Conservation (phyloP, 2,329 filamentous ascomycete species). For the Claviceps humidiphila region DNA sequence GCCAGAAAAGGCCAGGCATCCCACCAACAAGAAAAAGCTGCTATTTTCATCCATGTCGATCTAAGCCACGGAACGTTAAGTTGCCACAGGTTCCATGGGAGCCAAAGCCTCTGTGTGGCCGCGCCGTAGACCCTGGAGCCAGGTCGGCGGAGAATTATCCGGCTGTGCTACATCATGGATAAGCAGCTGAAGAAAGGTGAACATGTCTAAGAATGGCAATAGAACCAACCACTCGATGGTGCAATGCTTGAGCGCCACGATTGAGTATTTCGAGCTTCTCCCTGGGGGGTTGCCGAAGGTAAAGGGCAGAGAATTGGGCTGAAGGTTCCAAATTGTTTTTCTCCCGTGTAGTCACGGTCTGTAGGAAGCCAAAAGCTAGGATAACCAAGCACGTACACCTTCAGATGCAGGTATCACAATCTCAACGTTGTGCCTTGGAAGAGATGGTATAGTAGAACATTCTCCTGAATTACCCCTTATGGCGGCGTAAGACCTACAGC, state of each 20-base stretch:
- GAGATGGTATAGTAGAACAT: not conserved
- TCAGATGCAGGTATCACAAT: not conserved
- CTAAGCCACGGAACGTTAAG: too few species aligned
- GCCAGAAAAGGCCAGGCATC: too few species aligned
- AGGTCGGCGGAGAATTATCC: not conserved
- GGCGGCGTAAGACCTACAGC: conserved; percentile 10
- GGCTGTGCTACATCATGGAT: not conserved
- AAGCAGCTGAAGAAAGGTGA: not conserved
- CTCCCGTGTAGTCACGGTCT: not conserved
- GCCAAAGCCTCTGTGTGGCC: not conserved
- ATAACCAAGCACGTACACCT: not conserved
- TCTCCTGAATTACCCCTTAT: conserved; percentile 2
- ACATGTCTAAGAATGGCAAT: not conserved
- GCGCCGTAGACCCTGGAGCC: conserved; percentile 2
- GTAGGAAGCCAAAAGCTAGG: not conserved
- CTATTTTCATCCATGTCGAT: too few species aligned
- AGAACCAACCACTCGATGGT: too few species aligned
- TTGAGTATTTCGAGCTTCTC: not conserved
- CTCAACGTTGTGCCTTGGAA: not conserved
- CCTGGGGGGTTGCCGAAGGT: not conserved
- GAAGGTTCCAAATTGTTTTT: not conserved
- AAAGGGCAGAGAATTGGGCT: not conserved
- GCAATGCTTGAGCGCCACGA: not conserved
- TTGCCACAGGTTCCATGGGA: too few species aligned
- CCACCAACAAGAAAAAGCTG: too few species aligned